Evolutionary conservation across 345 rosid species (phyloP).

Genomic region (Euphorbia lathyris): DNA sequence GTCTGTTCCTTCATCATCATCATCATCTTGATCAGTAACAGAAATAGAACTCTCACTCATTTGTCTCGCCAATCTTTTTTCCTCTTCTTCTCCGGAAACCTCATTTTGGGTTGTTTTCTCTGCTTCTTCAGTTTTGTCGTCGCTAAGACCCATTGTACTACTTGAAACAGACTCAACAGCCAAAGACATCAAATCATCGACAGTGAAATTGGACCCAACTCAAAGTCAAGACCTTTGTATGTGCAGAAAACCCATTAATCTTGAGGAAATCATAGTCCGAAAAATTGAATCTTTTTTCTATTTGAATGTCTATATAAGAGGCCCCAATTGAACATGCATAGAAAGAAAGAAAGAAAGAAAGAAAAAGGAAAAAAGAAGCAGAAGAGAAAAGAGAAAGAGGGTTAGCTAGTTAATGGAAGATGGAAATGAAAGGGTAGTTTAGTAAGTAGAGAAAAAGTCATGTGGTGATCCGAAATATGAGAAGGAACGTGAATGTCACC

Average conservation of each 20-base stretch:
- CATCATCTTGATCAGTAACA: slow-evolving; percentile 48
- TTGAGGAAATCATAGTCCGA: background rate
- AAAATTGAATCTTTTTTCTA: background rate
- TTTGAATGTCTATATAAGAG: background rate
- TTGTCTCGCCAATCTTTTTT: slow-evolving; percentile 33
- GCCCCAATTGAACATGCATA: no score
- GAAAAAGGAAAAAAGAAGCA: background rate
- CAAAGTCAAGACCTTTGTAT: background rate
- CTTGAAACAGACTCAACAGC: slow-evolving; percentile 21
- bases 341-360: background rate
- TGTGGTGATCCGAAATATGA: slow-evolving; percentile 67
- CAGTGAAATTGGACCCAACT: no score
- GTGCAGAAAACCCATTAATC: background rate
- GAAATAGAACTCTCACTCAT: slow-evolving; percentile 41
- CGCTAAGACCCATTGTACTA: slow-evolving; percentile 54
- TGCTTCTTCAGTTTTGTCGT: slow-evolving; percentile 21
- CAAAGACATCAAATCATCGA: slow-evolving; percentile 23
- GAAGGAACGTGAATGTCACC: slow-evolving; percentile 38
- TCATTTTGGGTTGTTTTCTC: slow-evolving; percentile 16
- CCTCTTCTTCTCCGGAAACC: slow-evolving; percentile 29
- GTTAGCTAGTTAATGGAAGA: slow-evolving; percentile 20
- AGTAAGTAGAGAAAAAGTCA: slow-evolving; percentile 36
- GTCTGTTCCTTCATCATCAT: slow-evolving; percentile 39
- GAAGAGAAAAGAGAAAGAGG: slow-evolving; percentile 13
- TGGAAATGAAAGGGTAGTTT: slow-evolving; percentile 6